Base-by-base conservation (phyloP, 352 stramenopile genomes). In the Blastocystis sp. region DNA sequence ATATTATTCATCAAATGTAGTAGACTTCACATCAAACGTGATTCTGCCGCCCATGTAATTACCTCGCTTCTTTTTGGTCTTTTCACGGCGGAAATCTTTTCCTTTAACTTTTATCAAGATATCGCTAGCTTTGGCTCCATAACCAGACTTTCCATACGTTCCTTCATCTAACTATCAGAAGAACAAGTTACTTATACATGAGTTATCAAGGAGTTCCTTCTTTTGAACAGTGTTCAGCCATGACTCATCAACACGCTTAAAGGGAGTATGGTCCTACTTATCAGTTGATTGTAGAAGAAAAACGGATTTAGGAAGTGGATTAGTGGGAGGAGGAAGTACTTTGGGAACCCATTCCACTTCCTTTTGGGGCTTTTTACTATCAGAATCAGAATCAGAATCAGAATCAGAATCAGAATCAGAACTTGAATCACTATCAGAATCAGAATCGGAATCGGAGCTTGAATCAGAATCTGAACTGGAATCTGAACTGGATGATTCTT, bases 71-170 rank as follows among this genome's bases (percentile, higher is more conserved):
- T 98, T 96, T 92, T 99, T 99, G 89, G 98, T 99, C 93, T 99
- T 99, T 90, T 98, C 98, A 87, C 98, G 96, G 65, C 96, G 96
- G 91, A 99, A 99, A 92, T 99, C 96, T 92, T 99, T 99, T 54
- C 98, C 98, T 85, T 96, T 94, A 65, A 98, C 96, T 88, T 97
- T 96, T 75, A 98, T 92, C 45, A 99, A 93, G 79, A 98, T 97
- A 91, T 98, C 95, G 92, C 95, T 98, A 43, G 97, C 97, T 91
- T 98, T 98, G 79, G 94, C 94, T 59, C 98, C 98, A 81, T 98
- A 98, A 53, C 98, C 98, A 8, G 95, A 91, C 37, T 91, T 92
- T 56, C 96, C 96, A 91, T 99, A 99, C 13, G 95, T 97, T 53
- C 93, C 95, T 92, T 98, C 95, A 91, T 99, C 90, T 91, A 87